phyloP scores from a whole-genome alignment of 805 yeast species.

The Nakazawaea wyomingensis region DNA sequence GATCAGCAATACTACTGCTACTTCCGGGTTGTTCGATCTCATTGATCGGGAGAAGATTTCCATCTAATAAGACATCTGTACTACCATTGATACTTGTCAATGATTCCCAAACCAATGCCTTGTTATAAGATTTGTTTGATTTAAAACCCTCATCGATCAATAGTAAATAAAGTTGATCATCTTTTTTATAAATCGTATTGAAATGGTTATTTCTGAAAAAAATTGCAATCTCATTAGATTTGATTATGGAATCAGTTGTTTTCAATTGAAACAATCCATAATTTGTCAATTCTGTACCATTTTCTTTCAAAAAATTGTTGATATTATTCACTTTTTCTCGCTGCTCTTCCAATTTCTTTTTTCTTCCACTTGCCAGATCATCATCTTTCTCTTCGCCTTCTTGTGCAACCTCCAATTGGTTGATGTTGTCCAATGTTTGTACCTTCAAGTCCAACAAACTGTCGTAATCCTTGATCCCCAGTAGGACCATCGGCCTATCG shows the following conservation, averaged over 20 bases:
- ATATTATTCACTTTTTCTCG: slow-evolving; percentile 17
- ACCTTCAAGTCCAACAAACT: slow-evolving; percentile 8
- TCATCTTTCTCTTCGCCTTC: neutral
- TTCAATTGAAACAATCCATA: slow-evolving; percentile 53
- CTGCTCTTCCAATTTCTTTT: slow-evolving; percentile 10
- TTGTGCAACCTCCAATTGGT: slow-evolving; percentile 5
- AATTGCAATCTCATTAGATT: slow-evolving; percentile 54
- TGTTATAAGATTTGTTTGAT: slow-evolving; percentile 18
- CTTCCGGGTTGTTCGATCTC: neutral
- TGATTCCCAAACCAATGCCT: slow-evolving; percentile 77
- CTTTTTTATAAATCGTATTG: slow-evolving; percentile 56
- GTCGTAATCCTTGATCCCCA: slow-evolving; percentile 2
- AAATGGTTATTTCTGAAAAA: slow-evolving; percentile 91
- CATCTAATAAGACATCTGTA: slow-evolving; percentile 66
- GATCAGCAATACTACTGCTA: too few species aligned
- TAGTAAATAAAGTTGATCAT: slow-evolving; percentile 51
- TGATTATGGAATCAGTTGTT: slow-evolving; percentile 27
- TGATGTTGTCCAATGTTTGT: slow-evolving; percentile 22
- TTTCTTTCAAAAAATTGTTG: slow-evolving; percentile 47
- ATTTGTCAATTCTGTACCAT: slow-evolving; percentile 72
- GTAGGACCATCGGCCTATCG: neutral
- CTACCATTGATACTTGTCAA: slow-evolving; percentile 61
- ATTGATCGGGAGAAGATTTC: slow-evolving; percentile 48
- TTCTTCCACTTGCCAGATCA: too few species aligned
- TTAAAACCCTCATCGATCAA: slow-evolving; percentile 71